Evolutionary conservation across 768 basidiomycete species (phyloP).

Genomic region (Boletus reticulatus): DNA sequence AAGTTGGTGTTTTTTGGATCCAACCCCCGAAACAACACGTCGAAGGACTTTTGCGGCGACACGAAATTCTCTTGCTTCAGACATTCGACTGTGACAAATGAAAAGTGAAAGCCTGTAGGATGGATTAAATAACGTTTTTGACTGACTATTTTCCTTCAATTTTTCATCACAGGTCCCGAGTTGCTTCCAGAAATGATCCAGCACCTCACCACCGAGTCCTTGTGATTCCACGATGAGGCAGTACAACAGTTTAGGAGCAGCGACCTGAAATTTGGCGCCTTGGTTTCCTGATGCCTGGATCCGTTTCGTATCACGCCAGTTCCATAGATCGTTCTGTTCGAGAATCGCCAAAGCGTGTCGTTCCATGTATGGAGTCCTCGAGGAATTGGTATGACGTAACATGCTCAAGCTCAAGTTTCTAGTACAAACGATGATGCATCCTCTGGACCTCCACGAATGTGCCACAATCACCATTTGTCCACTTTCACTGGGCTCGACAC

Average conservation of each 20-base stretch:
- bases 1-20: background rate
- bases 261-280: background rate
- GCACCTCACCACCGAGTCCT: background rate
- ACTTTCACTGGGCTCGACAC: no score
- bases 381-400: no score
- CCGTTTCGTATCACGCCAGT: background rate
- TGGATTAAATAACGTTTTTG: background rate
- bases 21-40: background rate
- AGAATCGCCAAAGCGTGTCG: conserved; percentile 1
- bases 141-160: conserved; percentile 1
- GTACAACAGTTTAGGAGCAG: background rate
- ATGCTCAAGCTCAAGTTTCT: no score
- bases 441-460: no score
- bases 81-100: background rate
- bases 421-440: no score
- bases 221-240: background rate
- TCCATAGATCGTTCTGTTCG: background rate
- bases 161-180: background rate
- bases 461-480: no score
- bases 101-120: background rate
- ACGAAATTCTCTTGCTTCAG: background rate
- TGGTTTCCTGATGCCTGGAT: background rate
- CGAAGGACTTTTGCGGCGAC: background rate
- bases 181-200: conserved; percentile 1
- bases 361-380: background rate